Base-by-base conservation (phyloP, 2,329 filamentous ascomycete genomes). In the Xylaria arbuscula region DNA sequence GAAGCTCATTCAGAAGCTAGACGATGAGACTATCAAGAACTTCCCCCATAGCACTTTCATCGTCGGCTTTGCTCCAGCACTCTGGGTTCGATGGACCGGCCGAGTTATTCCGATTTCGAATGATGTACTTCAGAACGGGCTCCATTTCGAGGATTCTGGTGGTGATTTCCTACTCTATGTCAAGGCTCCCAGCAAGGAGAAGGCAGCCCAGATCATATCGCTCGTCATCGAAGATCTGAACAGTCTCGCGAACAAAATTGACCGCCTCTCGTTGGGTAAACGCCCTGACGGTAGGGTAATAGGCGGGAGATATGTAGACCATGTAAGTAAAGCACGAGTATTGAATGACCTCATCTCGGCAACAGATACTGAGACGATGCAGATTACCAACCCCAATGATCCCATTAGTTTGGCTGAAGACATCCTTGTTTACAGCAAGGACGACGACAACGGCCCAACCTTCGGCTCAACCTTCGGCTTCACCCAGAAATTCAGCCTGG, bases 251-350 rank as follows among this genome's bases (percentile, higher is more conserved):
- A n/a, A 64, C 3, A 32, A 50, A 19, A 64, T 69, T 5, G 42
- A 69, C 4, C 15, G 10, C 15, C 24, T 67, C 9, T 36, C 42
- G n/a, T 19, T 70, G 22, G 68, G 68, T 15, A 70, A 68, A 55
- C 68, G 68, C 11, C 57, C 61, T 0, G 68, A 70, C n/a, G 68
- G 64, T 7, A 53, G 68, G 28, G 61, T 70, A 19, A 62, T 70
- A 56, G 68, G 68, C n/a, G 68, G 68, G 15, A 61, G 68, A 50
- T 70, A 70, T 9, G 68, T 70, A 40, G 68, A 70, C 17, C 68
- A 70, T 34, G 48, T 51, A 15, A n/a, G 48, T 32, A 51, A 9
- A 24, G 10, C 2, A 51, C 4, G n/a, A 9, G 2, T 7, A 19
- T 10, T n/a, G 3, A 28, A 9, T 9, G 7, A 9, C 6, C 9